A percentile compares a stretch with the other conserved stretches of the same genome.
phyloP scores from a whole-genome alignment of 78 protist genomes.

The Protostelium mycophagum region DNA sequence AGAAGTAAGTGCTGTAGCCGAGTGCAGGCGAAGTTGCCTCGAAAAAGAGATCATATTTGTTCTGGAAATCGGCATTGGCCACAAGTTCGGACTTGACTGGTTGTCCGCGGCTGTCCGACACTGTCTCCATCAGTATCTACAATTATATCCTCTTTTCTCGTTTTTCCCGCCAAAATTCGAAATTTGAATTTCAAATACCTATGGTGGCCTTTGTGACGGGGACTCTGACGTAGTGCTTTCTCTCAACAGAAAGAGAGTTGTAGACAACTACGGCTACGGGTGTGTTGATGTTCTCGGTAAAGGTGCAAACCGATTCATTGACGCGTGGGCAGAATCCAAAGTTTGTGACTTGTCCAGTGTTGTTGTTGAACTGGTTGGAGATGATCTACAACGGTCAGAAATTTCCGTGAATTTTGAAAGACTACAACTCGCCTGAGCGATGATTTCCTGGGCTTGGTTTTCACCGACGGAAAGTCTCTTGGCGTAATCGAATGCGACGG shows the following conservation, averaged over 20 bases:
- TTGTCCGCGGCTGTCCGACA: background rate
- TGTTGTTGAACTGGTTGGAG: background rate
- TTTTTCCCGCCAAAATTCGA: too few relatives aligned
- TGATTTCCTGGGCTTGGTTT: background rate
- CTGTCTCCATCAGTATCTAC: conserved; percentile 3
- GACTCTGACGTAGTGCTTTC: conserved; percentile 11
- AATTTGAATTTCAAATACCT: too few relatives aligned
- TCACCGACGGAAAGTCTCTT: conserved; percentile 54
- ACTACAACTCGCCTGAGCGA: background rate
- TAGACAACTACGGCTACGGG: conserved; percentile 31
- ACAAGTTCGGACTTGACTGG: background rate
- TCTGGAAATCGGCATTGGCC: background rate
- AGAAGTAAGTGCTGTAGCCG: conserved; percentile 25
- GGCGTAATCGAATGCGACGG: conserved; percentile 82
- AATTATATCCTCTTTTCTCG: too few relatives aligned
- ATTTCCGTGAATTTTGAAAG: background rate
- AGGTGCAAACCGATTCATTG: conserved; percentile 32
- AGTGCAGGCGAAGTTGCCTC: conserved; percentile 9
- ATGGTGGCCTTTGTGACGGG: conserved; percentile 33
- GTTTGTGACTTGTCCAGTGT: background rate
- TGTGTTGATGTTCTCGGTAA: conserved; percentile 8
- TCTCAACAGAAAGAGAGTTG: conserved; percentile 19
- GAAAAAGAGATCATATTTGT: conserved; percentile 2
- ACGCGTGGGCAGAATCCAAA: conserved; percentile 42
- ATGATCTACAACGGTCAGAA: background rate